These are phyloP conservation scores for Ogataea degrootiae DNA, from an alignment of 805 yeast genomes.

Conservation along the genomic window DNA sequence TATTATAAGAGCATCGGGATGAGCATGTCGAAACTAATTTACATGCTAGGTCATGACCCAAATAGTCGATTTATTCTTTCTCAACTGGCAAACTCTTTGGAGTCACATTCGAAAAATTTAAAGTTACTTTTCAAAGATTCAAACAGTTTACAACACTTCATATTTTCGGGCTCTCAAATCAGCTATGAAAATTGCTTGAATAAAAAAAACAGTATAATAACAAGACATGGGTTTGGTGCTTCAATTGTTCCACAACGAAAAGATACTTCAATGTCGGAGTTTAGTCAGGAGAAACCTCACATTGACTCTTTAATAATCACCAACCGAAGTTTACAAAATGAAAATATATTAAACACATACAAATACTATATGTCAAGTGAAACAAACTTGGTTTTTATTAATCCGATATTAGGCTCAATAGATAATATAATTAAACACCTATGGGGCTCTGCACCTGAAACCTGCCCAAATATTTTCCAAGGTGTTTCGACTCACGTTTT, in stretches of 20 bases:
- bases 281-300: background rate
- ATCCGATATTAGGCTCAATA: constrained; percentile 19
- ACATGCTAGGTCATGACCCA: constrained; percentile 17
- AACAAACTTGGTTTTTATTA: constrained; percentile 22
- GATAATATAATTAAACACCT: constrained; percentile 7
- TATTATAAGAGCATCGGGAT: too few species aligned
- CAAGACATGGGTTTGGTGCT: constrained; percentile 3
- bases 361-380: constrained; percentile 8
- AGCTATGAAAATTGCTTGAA: constrained; percentile 9
- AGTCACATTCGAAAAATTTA: background rate
- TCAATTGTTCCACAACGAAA: constrained; percentile 2
- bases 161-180: constrained; percentile 8
- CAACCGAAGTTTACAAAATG: constrained; percentile 2
- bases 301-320: constrained; percentile 12
- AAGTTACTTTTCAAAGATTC: constrained; percentile 9
- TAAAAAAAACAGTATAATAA: constrained; percentile 8
- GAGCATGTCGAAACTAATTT: constrained; percentile 3
- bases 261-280: background rate
- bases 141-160: constrained; percentile 5
- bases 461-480: constrained; percentile 20
- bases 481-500: constrained; percentile 18
- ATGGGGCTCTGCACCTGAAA: background rate
- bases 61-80: constrained; percentile 16
- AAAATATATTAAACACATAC: constrained; percentile 4
- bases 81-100: constrained; percentile 12